Base-by-base conservation (phyloP, 805 yeast species). In the Saccharomycopsis sp. region DNA sequence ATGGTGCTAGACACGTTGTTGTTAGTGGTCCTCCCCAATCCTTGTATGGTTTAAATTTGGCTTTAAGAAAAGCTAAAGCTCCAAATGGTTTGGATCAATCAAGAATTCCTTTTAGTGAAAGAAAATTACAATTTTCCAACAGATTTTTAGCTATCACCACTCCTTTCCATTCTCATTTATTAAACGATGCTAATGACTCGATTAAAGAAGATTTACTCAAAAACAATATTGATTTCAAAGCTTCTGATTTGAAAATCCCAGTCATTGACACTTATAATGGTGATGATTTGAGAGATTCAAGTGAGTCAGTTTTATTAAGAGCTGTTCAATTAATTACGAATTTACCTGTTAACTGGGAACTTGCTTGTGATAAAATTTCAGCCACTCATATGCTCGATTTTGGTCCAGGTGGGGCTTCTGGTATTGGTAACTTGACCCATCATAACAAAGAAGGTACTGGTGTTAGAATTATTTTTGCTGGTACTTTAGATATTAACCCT, bases 361-460 rank as follows among this genome's bases (percentile, higher is more conserved):
- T 52, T 21, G 94, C 97, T 23, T 88, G 96, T 28, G 59, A 74
- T 50, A 21, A 36, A 19, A 20, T 37, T 4, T 60, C 72, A 36
- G 73, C 92, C 21, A 83, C 96, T 35, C 98, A 92, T 60, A 74
- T 92, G 53, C 62, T 92, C 48, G 99, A 92, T 65, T 92, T 92
- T 54, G 99, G 99, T 59, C 99, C 98, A 47, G 98, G 99, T 64
- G 97, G 97, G 53, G 78, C 85, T 29, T 84, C 96, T 34, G 99
- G 98, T 54, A 70, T 92, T 51, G 98, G 98, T 65, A 83, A 83
- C 47, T 72, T 92, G 53, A 92, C 98, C 43, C 96, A 87, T 65
- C 81, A 95, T 66, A 92, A 89, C 70, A 92, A 89, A 64, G 98
- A 92, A 55, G 99, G 99, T 62, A 86, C 96, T 39, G 99, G 99